Conservation (phyloP, 805 yeast species). For the Nakazawaea holstii region DNA sequence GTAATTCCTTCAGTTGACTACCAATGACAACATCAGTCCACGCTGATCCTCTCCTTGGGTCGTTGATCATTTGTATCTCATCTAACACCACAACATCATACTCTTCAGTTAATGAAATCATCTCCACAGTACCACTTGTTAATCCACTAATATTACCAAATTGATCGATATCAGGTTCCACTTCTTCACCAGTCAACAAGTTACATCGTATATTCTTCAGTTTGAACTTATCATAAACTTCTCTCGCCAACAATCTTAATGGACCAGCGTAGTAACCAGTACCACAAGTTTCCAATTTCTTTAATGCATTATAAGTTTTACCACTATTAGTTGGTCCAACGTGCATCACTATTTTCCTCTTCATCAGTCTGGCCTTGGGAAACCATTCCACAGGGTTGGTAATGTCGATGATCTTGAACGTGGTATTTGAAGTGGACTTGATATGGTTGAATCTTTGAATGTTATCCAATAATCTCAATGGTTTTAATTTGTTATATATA, state of each 20-base stretch:
- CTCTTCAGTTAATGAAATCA: constrained; percentile 65
- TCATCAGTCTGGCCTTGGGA: constrained; percentile 77
- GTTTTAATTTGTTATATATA: constrained; percentile 25
- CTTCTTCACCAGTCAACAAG: constrained; percentile 93
- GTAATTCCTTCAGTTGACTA: constrained; percentile 77
- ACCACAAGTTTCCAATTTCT: constrained; percentile 55
- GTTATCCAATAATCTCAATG: constrained; percentile 23
- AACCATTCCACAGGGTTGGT: constrained; percentile 71
- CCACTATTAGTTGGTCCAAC: constrained; percentile 98
- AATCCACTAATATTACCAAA: constrained; percentile 70
- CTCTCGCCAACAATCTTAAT: constrained; percentile 82
- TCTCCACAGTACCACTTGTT: constrained; percentile 88
- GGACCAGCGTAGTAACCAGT: constrained; percentile 96
- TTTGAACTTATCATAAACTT: constrained; percentile 79
- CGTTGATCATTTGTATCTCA: constrained; percentile 94
- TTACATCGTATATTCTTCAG: constrained; percentile 67
- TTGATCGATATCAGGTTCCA: constrained; percentile 62
- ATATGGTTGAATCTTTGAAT: constrained; percentile 25
- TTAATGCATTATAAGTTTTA: constrained; percentile 80
- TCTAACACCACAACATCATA: constrained; percentile 90
- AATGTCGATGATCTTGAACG: constrained; percentile 35
- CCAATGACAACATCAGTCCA: constrained; percentile 94
- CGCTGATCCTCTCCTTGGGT: constrained; percentile 77
- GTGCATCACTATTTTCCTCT: constrained; percentile 81
- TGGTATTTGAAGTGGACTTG: constrained; percentile 18